Evolutionary conservation across 2,329 filamentous ascomycete species (phyloP).

Genomic region (Tothia fuscella): DNA sequence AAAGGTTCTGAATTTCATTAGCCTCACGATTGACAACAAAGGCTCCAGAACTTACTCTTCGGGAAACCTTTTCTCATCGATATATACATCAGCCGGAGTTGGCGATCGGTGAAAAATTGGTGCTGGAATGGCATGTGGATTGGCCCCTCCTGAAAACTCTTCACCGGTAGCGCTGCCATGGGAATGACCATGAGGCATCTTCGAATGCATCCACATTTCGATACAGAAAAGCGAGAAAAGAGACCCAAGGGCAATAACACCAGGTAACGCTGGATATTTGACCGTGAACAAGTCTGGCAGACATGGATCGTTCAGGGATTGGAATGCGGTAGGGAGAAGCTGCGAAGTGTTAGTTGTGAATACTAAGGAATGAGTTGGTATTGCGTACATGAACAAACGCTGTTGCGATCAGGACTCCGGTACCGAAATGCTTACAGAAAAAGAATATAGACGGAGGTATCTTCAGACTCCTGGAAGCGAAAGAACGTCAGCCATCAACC

Average conservation of each 20-base stretch:
- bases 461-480: conserved; percentile 47
- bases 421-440: conserved; percentile 52
- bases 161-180: conserved; percentile 44
- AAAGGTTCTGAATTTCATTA: neutral
- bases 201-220: conserved; percentile 49
- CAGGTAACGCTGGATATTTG: conserved; percentile 49
- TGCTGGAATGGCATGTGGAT: neutral
- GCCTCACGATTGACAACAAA: neutral
- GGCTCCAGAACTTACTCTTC: neutral
- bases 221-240: conserved; percentile 51
- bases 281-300: conserved; percentile 49
- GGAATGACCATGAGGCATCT: conserved; percentile 24
- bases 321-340: conserved; percentile 49
- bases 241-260: conserved; percentile 53
- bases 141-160: conserved; percentile 8
- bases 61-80: neutral
- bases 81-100: too few relatives aligned
- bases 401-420: conserved; percentile 74
- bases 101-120: neutral
- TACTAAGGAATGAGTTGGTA: neutral
- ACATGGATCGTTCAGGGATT: conserved; percentile 33
- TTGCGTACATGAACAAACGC: conserved; percentile 60
- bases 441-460: conserved; percentile 47
- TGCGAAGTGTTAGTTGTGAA: conserved; percentile 12
- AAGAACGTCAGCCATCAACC: conserved; percentile 38